These are phyloP conservation scores for Arabidopsis hybrid DNA, from an alignment of 441 rosid genomes.

Conservation along the genomic window DNA sequence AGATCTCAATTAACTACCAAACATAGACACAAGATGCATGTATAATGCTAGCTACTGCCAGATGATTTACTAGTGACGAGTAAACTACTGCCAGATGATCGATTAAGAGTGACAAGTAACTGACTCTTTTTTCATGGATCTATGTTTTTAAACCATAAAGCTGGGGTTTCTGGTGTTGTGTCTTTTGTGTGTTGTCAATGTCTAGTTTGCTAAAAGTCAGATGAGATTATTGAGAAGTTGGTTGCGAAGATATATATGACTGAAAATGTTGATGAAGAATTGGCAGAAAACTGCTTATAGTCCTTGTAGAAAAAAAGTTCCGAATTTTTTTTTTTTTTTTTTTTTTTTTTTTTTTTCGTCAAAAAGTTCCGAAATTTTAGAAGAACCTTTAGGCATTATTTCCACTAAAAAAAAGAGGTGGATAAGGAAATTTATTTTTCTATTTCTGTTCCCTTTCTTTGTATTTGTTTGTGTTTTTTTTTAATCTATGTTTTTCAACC, in stretches of 20 bases:
- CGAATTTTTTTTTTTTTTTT: too few relatives aligned
- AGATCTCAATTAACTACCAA: too few relatives aligned
- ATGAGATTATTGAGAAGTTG: too few relatives aligned
- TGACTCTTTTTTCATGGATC: not conserved
- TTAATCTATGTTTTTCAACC: not conserved
- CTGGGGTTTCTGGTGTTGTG: too few relatives aligned
- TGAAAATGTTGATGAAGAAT: too few relatives aligned
- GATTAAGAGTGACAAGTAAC: constrained; percentile 55
- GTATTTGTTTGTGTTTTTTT: not conserved
- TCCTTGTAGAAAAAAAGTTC: too few relatives aligned
- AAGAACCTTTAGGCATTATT: not conserved
- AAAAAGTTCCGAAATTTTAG: not conserved
- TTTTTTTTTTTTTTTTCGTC: too few relatives aligned
- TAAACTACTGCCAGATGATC: too few relatives aligned
- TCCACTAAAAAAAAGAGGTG: not conserved
- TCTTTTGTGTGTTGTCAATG: constrained; percentile 28
- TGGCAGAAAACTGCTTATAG: too few relatives aligned
- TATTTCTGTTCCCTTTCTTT: not conserved
- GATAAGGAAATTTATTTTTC: not conserved
- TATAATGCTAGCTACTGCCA: constrained; percentile 75
- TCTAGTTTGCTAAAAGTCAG: constrained; percentile 79
- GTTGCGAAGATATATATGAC: too few relatives aligned
- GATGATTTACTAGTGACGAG: constrained; percentile 69
- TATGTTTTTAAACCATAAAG: too few relatives aligned
- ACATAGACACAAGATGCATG: constrained; percentile 81